These are phyloP conservation scores for Trichophaea hybrida DNA, from an alignment of 2,329 filamentous ascomycete species.

Conservation along the genomic window DNA sequence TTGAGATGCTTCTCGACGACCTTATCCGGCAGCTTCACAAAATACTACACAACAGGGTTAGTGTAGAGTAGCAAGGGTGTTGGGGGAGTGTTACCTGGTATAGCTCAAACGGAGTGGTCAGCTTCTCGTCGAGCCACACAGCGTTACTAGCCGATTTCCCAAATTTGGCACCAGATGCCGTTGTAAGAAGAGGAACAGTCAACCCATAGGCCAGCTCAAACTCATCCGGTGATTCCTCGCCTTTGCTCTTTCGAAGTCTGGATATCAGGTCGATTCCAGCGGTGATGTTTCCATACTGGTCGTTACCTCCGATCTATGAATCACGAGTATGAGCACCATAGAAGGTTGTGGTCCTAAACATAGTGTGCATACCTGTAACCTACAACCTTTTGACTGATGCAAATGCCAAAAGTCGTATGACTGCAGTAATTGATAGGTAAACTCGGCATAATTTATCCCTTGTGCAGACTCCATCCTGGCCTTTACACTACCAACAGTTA, in stretches of 20 bases:
- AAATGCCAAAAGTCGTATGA: constrained; percentile 95
- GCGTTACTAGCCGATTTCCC: constrained; percentile 92
- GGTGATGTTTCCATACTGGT: constrained; percentile 93
- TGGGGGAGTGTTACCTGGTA: constrained; percentile 45
- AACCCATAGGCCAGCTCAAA: constrained; percentile 59
- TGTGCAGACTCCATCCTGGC: constrained; percentile 69
- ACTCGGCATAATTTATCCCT: constrained; percentile 89
- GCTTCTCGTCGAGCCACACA: constrained; percentile 71
- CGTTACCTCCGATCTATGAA: constrained; percentile 74
- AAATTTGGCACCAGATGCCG: constrained; percentile 73
- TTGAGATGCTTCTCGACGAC: constrained; percentile 72
- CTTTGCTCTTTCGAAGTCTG: constrained; percentile 42
- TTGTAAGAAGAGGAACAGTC: constrained; percentile 79
- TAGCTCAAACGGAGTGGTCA: constrained; percentile 71
- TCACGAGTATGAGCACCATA: neutral
- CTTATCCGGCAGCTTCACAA: constrained; percentile 65
- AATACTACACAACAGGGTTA: constrained; percentile 45
- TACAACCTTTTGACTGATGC: constrained; percentile 45
- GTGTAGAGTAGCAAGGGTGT: neutral
- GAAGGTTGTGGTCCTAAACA: neutral
- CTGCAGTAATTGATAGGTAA: constrained; percentile 83
- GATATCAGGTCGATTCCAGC: constrained; percentile 78
- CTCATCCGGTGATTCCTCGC: constrained; percentile 31
- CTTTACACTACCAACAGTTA: constrained; percentile 43
- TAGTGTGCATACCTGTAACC: constrained; percentile 32